Evolutionary conservation across 768 basidiomycete genomes (phyloP).

Genomic region (Saitozyma sp.): DNA sequence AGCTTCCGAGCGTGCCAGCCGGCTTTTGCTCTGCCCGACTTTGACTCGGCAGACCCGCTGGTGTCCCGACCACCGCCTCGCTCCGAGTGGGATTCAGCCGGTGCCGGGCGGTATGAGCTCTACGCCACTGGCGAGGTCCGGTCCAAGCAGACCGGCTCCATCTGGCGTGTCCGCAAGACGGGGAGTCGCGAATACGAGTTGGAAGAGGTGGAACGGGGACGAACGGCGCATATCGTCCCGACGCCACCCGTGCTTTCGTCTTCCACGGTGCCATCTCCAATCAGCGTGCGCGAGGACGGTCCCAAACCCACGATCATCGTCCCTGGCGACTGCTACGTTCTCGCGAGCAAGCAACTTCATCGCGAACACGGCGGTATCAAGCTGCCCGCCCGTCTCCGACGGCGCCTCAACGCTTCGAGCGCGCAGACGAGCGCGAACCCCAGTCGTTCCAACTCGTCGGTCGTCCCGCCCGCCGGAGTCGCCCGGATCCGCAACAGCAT

Average conservation of each 20-base stretch:
- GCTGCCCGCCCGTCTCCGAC: slow-evolving; percentile 7
- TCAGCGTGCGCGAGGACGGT: not conserved
- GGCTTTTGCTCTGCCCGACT: not conserved
- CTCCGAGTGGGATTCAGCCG: slow-evolving; percentile 46
- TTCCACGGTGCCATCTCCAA: too few relatives aligned
- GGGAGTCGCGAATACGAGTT: slow-evolving; percentile 45
- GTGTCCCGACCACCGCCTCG: slow-evolving; percentile 11
- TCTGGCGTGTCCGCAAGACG: slow-evolving; percentile 33
- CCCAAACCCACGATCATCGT: slow-evolving; percentile 1
- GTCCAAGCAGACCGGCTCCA: slow-evolving; percentile 29
- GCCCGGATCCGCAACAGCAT: slow-evolving; percentile 3
- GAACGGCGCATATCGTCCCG: not conserved
- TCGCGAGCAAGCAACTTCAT: slow-evolving; percentile 41
- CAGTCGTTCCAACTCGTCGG: slow-evolving; percentile 4
- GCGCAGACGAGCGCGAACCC: not conserved
- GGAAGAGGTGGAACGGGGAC: slow-evolving; percentile 16
- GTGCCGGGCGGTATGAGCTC: slow-evolving; percentile 47
- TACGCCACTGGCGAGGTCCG: slow-evolving; percentile 41
- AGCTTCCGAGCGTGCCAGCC: slow-evolving; percentile 44
- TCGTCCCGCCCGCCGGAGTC: slow-evolving; percentile 3
- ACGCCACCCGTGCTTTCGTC: not conserved
- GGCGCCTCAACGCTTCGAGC: not conserved
- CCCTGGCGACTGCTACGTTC: slow-evolving; percentile 16
- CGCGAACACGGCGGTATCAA: slow-evolving; percentile 47
- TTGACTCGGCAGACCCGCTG: slow-evolving; percentile 20